Conservation (phyloP, 2,329 filamentous ascomycete genomes). For the Bretziella fagacearum region DNA sequence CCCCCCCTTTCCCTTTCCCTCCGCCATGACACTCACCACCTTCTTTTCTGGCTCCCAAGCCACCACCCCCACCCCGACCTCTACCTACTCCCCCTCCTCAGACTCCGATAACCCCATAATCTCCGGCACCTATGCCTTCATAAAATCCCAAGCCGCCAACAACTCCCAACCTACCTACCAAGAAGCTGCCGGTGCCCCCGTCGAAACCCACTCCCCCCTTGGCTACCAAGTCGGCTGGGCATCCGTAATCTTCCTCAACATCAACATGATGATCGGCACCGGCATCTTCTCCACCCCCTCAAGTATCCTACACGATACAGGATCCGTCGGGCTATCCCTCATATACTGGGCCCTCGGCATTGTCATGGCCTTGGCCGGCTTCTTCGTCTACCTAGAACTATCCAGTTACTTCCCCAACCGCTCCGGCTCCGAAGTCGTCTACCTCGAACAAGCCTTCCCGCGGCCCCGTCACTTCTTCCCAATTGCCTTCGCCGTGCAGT, state of each 20-base stretch:
- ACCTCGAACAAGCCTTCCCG: slow-evolving; percentile 50
- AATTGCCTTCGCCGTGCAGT: slow-evolving; percentile 45
- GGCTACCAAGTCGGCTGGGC: slow-evolving; percentile 40
- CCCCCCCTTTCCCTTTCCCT: background rate
- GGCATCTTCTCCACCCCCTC: slow-evolving; percentile 48
- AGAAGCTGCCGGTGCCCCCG: slow-evolving; percentile 43
- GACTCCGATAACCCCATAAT: slow-evolving; percentile 20
- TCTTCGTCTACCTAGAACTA: slow-evolving; percentile 46
- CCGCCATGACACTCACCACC: background rate
- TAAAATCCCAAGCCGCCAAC: slow-evolving; percentile 30
- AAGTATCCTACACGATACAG: slow-evolving; percentile 39
- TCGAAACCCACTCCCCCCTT: slow-evolving; percentile 40
- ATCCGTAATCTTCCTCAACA: slow-evolving; percentile 42
- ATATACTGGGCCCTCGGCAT: slow-evolving; percentile 50
- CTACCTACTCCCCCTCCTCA: slow-evolving; percentile 13
- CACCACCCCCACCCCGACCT: background rate
- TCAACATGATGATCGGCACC: slow-evolving; percentile 46
- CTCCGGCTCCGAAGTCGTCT: slow-evolving; percentile 49
- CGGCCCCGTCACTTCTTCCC: slow-evolving; percentile 47
- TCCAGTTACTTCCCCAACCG: slow-evolving; percentile 49
- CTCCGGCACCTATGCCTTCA: slow-evolving; percentile 28
- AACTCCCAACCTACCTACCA: slow-evolving; percentile 35
- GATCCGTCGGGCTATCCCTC: slow-evolving; percentile 44
- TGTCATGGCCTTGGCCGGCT: slow-evolving; percentile 36
- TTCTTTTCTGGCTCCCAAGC: background rate